Conservation (phyloP, 73 alveolate species). For the Stentor coeruleus region DNA sequence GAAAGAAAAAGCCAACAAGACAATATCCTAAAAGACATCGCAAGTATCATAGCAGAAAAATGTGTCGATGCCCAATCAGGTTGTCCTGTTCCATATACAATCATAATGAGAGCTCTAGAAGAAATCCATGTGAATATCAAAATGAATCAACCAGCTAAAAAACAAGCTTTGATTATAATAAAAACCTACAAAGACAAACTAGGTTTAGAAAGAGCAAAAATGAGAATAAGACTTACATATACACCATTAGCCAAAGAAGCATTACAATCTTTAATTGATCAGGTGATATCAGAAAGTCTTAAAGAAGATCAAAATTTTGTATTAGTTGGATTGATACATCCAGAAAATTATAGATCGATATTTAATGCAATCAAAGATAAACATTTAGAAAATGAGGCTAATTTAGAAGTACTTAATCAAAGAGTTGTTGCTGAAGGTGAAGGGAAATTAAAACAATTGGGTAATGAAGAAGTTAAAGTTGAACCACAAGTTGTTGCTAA, state of each 20-base stretch:
- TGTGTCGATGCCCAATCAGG: slow-evolving; percentile 69
- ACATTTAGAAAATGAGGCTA: not conserved
- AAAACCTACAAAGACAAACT: slow-evolving; percentile 53
- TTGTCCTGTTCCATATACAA: slow-evolving; percentile 62
- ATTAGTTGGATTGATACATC: not conserved
- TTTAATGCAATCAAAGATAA: not conserved
- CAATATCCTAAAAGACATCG: slow-evolving; percentile 66
- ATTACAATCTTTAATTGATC: not conserved
- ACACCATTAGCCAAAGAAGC: not conserved
- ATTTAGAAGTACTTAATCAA: not conserved
- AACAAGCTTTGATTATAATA: slow-evolving; percentile 76
- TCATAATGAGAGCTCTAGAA: slow-evolving; percentile 77
- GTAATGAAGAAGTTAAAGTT: not conserved
- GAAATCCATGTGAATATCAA: slow-evolving; percentile 56
- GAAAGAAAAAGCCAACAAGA: slow-evolving; percentile 76
- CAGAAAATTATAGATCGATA: slow-evolving; percentile 17
- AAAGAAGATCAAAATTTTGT: not conserved
- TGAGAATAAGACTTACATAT: slow-evolving; percentile 34
- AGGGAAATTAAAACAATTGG: not conserved
- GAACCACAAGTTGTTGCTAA: slow-evolving; percentile 22
- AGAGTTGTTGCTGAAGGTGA: slow-evolving; percentile 21
- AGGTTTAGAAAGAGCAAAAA: slow-evolving; percentile 80
- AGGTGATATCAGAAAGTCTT: not conserved
- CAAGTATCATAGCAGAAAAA: slow-evolving; percentile 65
- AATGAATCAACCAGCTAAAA: slow-evolving; percentile 66